These are phyloP conservation scores for Naganishia vaughanmartiniae DNA, from an alignment of 768 basidiomycete genomes.

Conservation along the genomic window DNA sequence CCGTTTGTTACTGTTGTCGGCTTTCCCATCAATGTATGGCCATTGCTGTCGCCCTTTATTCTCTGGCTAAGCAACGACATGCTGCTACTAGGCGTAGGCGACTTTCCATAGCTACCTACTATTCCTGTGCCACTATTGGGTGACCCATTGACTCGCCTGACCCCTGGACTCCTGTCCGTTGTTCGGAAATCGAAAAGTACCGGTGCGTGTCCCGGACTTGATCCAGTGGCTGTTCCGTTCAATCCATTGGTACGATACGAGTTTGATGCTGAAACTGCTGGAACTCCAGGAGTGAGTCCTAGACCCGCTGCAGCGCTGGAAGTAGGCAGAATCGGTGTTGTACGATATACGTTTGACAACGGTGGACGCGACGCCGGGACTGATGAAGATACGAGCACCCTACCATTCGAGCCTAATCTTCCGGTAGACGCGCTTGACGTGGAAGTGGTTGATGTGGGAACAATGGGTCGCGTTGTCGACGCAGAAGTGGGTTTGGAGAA, in stretches of 20 bases:
- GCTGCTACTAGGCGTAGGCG: slow-evolving; percentile 8
- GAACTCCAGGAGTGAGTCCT: background rate
- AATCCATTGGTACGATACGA: background rate
- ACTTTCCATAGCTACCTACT: slow-evolving; percentile 6
- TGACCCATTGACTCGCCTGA: slow-evolving; percentile 9
- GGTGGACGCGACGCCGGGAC: slow-evolving; percentile 26
- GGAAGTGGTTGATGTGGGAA: slow-evolving; percentile 15
- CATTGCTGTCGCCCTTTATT: slow-evolving; percentile 14
- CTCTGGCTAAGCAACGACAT: slow-evolving; percentile 29
- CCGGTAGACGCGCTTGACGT: background rate
- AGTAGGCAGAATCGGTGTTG: slow-evolving; percentile 22
- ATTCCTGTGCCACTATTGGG: background rate
- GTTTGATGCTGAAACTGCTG: slow-evolving; percentile 6
- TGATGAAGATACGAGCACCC: slow-evolving; percentile 21
- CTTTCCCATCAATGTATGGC: background rate
- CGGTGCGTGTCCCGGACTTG: slow-evolving; percentile 17
- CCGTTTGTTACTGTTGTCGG: slow-evolving; percentile 22
- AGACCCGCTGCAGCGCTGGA: background rate
- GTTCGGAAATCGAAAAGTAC: slow-evolving; percentile 33
- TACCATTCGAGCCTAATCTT: background rate
- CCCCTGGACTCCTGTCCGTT: slow-evolving; percentile 25
- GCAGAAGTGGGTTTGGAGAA: slow-evolving; percentile 3
- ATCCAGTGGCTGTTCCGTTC: background rate
- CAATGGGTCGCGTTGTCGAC: slow-evolving; percentile 20
- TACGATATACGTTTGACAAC: slow-evolving; percentile 23